phyloP scores from a whole-genome alignment of 2,329 filamentous ascomycete species.

The Ophiostoma himal-ulmi region DNA sequence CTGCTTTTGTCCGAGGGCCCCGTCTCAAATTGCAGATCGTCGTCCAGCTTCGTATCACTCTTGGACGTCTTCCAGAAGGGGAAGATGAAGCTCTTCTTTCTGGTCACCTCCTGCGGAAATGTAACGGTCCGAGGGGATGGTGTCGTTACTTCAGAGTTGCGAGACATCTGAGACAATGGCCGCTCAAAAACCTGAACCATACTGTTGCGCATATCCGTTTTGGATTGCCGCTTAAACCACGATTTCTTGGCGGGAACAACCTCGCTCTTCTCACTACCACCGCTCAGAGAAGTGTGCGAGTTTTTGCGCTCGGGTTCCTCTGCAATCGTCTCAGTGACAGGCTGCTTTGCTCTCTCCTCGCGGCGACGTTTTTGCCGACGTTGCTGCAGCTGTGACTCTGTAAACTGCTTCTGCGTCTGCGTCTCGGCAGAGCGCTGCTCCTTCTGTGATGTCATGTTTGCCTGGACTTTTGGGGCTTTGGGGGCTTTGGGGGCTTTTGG shows the following conservation, averaged over 20 bases:
- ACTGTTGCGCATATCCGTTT: constrained; percentile 26
- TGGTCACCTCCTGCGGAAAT: constrained; percentile 24
- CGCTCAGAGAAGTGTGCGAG: constrained; percentile 16
- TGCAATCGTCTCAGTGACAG: constrained; percentile 19
- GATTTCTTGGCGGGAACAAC: constrained; percentile 17
- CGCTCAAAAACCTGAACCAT: neutral
- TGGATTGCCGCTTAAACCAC: constrained; percentile 27
- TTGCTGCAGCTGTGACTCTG: constrained; percentile 7
- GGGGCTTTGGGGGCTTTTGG: neutral
- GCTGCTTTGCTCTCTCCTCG: neutral
- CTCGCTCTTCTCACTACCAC: constrained; percentile 15
- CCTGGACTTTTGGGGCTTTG: neutral
- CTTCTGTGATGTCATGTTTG: neutral
- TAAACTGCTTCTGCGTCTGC: neutral
- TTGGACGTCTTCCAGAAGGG: constrained; percentile 51
- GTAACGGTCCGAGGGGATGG: neutral
- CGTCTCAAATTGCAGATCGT: neutral
- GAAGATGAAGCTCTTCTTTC: constrained; percentile 50
- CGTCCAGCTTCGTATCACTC: constrained; percentile 41
- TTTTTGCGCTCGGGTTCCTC: constrained; percentile 20
- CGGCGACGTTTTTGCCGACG: neutral
- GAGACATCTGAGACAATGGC: constrained; percentile 11
- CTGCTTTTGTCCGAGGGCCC: constrained; percentile 25
- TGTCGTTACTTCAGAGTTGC: constrained; percentile 5
- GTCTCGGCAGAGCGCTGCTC: neutral